Percentiles rank a stretch among this genome's conserved stretches.
phyloP scores from a whole-genome alignment of 176 grass and related monocot genomes.

The Lolium rigidum region DNA sequence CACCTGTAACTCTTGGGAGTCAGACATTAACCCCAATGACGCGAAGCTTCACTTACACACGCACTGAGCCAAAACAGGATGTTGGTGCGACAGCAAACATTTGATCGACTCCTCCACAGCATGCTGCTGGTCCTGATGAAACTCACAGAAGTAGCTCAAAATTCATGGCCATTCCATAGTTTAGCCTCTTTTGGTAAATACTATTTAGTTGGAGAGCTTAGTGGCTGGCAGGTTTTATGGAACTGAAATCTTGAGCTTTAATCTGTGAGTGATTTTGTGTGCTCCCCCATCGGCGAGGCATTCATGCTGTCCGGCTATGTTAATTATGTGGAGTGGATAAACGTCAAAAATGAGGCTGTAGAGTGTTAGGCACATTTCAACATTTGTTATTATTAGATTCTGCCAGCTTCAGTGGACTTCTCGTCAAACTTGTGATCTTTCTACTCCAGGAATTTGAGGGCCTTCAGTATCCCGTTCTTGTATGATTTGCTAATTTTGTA shows the following conservation, averaged over 20 bases:
- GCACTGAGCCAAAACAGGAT: conserved; percentile 54
- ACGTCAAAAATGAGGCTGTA: conserved; percentile 13
- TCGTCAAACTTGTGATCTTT: not conserved
- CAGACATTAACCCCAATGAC: conserved; percentile 23
- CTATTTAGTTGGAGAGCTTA: conserved; percentile 51
- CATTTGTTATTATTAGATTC: conserved; percentile 39
- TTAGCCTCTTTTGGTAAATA: conserved; percentile 53
- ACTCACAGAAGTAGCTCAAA: conserved; percentile 38
- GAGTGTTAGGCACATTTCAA: conserved; percentile 22
- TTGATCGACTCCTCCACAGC: conserved; percentile 35
- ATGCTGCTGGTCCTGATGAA: conserved; percentile 47
- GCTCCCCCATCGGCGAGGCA: conserved; percentile 14
- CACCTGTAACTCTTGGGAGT: conserved; percentile 32
- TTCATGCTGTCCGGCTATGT: conserved; percentile 32
- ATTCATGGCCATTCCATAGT: conserved; percentile 29
- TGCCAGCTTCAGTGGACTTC: not conserved
- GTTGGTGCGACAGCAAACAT: conserved; percentile 44
- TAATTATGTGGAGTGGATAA: conserved; percentile 1
- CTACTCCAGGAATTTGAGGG: not conserved
- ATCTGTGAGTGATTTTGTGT: conserved; percentile 37
- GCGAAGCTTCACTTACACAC: conserved; percentile 81
- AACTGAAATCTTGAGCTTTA: conserved; percentile 35
- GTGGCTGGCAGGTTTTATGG: conserved; percentile 45
- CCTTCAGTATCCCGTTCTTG: not conserved
- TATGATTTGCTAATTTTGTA: not conserved